Percentiles rank a stretch among this genome's conserved stretches.
These are phyloP conservation scores for Fusarium camptoceras DNA, from an alignment of 2,329 filamentous ascomycete genomes.

Conservation along the genomic window DNA sequence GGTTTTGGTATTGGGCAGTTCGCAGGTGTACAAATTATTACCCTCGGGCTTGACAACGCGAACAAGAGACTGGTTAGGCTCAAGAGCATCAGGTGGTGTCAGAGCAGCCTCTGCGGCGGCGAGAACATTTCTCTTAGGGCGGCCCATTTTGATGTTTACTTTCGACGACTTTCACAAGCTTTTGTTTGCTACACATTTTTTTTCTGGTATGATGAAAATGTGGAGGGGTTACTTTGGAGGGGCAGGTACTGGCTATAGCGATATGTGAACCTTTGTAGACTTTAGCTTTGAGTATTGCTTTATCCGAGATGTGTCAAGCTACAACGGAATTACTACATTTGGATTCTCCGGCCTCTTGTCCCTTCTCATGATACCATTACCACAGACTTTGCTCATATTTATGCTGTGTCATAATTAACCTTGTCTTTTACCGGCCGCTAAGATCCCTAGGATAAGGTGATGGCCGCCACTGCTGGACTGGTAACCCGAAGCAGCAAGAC, in stretches of 20 bases:
- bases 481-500: slow-evolving; percentile 6
- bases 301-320: neutral
- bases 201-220: slow-evolving; percentile 5
- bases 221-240: slow-evolving; percentile 38
- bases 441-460: neutral
- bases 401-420: neutral
- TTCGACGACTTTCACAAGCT: neutral
- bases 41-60: slow-evolving; percentile 85
- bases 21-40: slow-evolving; percentile 88
- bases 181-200: slow-evolving; percentile 24
- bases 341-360: slow-evolving; percentile 12
- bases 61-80: slow-evolving; percentile 74
- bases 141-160: slow-evolving; percentile 47
- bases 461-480: neutral
- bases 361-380: neutral
- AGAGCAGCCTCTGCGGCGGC: slow-evolving; percentile 80
- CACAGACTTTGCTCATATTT: neutral
- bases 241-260: slow-evolving; percentile 31
- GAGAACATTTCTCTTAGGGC: slow-evolving; percentile 76
- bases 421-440: neutral
- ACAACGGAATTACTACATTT: slow-evolving; percentile 24
- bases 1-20: slow-evolving; percentile 73
- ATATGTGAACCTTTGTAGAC: slow-evolving; percentile 19
- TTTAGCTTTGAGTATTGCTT: slow-evolving; percentile 11
- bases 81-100: slow-evolving; percentile 69